A percentile compares a stretch with the other conserved stretches of the same genome.
Conservation (phyloP, 202 grass and related monocot species). For the Zoysia matrella region DNA sequence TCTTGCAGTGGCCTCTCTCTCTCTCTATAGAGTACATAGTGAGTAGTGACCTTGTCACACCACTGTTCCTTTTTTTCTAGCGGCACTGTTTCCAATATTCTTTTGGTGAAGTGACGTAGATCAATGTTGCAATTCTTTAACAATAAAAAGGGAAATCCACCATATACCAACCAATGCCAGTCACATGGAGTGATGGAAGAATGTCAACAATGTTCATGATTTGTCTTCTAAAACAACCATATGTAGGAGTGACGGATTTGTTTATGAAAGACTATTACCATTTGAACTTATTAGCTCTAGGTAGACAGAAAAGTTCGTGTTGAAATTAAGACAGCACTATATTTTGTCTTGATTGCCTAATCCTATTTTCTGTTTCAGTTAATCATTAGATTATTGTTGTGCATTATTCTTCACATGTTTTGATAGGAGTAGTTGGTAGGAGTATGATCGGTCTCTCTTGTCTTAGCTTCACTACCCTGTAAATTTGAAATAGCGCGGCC, state of each 20-base stretch:
- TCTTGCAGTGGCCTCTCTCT: constrained; percentile 26
- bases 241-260: background rate
- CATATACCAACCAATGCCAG: constrained; percentile 52
- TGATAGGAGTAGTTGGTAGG: constrained; percentile 11
- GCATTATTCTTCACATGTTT: background rate
- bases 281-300: constrained; percentile 12
- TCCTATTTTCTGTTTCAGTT: background rate
- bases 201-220: constrained; percentile 55
- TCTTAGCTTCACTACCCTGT: constrained; percentile 42
- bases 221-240: constrained; percentile 38
- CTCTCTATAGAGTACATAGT: constrained; percentile 54
- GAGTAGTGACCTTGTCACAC: constrained; percentile 53
- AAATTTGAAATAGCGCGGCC: constrained; percentile 49
- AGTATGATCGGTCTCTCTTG: constrained; percentile 50
- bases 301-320: background rate
- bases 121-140: constrained; percentile 46
- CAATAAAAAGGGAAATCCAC: constrained; percentile 37
- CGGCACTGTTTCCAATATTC: constrained; percentile 65
- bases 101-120: constrained; percentile 66
- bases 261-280: background rate
- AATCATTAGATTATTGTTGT: background rate
- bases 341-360: background rate
- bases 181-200: constrained; percentile 74
- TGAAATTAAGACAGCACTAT: no score
- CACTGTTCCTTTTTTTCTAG: constrained; percentile 57